Evolutionary conservation across 2,329 filamentous ascomycete species (phyloP).

Genomic region (Harringtonia lauricola): DNA sequence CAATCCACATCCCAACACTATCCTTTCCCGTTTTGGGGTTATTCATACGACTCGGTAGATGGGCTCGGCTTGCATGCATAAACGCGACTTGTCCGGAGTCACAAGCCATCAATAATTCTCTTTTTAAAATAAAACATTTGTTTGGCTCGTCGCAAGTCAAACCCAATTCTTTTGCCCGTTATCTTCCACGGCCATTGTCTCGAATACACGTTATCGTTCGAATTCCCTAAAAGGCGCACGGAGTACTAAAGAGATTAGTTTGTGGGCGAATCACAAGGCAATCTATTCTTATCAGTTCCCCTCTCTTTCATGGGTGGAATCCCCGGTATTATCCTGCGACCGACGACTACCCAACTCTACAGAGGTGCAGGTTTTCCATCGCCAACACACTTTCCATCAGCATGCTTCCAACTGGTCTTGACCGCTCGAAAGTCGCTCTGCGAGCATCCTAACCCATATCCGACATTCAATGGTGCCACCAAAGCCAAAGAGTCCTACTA

Average conservation of each 20-base stretch:
- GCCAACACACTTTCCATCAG: neutral
- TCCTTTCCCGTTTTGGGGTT: neutral
- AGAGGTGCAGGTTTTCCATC: too few species aligned
- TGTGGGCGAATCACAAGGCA: neutral
- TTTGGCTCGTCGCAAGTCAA: neutral
- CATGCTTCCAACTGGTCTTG: neutral
- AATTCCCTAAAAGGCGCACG: neutral
- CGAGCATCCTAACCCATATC: neutral
- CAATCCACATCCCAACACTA: neutral
- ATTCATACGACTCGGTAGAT: too few species aligned
- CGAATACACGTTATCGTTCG: too few species aligned
- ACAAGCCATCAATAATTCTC: too few species aligned
- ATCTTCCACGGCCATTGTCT: too few species aligned
- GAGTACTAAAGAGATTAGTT: neutral
- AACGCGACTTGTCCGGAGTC: too few species aligned
- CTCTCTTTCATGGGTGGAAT: neutral
- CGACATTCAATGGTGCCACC: slow-evolving; percentile 2
- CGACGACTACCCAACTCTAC: neutral
- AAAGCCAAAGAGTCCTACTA: slow-evolving; percentile 3
- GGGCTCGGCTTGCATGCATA: too few species aligned
- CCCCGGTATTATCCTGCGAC: neutral
- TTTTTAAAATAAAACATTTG: too few species aligned
- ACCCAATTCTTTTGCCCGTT: neutral
- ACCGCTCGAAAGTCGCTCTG: neutral
- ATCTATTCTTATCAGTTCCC: neutral